Evolutionary conservation across 345 rosid species (phyloP), one percentile per base, ranked within the genome.

Genomic region (Bruguiera parviflora): DNA sequence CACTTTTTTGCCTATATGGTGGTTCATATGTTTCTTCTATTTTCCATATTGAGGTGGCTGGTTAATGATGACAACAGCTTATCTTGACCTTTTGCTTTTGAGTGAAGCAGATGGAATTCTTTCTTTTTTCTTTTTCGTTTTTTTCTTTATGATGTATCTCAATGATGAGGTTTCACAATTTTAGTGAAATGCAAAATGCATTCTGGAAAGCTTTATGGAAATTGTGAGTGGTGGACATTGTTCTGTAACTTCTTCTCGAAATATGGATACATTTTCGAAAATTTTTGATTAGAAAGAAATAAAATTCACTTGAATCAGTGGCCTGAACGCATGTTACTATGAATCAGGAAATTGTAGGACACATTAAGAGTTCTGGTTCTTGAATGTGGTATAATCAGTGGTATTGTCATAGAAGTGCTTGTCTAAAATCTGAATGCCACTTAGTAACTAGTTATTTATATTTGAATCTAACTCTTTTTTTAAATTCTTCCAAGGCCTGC

Each of bases 401-500:
- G 3, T 59, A 8, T 43, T 43, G 49, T 11, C 49, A 43, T 13
- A 43, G 49, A 43, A 15, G 49, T 19, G 37, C 15, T 39, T 71
- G 55, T 35, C 47, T 20, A 53, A 53, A 2, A 52, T 53, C 25
- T 61, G 32, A 19, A 25, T 52, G 24, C 35, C 19, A 8, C 21
- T 29, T n/a, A 9, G 29, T 22, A 32, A n/a, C 10, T n/a, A 24
- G 53, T n/a, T 24, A 16, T 5, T 55, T 52, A 11, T 78, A 63
- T 27, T 65, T 65, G 20, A 53, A 72, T 70, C 74, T 77, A 63
- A 77, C 28, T 71, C 43, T 51, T 60, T 72, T 59, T 71, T 64
- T 47, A 22, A 4, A 43, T 43, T 58, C 75, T 68, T 71, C 27
- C 70, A 62, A 95, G 99, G 98, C 86, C 49, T 95, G 98, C 73